Percentiles rank a stretch among this genome's conserved stretches.
Evolutionary conservation across 495 filamentous ascomycete species (phyloP).

Genomic region (Penicillium argentinense): DNA sequence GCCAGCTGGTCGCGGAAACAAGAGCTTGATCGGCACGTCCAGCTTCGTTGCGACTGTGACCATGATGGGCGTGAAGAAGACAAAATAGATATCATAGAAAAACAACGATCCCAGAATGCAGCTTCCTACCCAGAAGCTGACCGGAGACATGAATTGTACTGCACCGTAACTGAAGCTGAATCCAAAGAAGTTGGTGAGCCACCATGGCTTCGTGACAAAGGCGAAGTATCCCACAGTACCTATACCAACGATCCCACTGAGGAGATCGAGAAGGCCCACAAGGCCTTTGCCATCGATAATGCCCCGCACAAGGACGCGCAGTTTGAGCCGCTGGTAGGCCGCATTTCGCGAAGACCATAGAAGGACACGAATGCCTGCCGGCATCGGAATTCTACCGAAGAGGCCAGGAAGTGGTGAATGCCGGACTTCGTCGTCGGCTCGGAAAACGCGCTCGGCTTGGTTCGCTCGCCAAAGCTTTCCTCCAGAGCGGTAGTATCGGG

Average conservation of each 20-base stretch:
- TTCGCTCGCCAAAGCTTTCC: constrained; percentile 40
- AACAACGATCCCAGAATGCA: constrained; percentile 78
- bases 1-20: constrained; percentile 69
- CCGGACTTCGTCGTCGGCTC: constrained; percentile 16
- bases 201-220: constrained; percentile 69
- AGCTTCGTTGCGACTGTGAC: constrained; percentile 88
- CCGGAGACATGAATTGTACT: constrained; percentile 83
- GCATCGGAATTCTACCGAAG: constrained; percentile 44
- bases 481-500: constrained; percentile 46
- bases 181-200: constrained; percentile 82
- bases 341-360: constrained; percentile 52
- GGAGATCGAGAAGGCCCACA: constrained; percentile 54
- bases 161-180: constrained; percentile 82
- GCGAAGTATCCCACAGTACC: constrained; percentile 66
- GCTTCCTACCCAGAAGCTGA: constrained; percentile 80
- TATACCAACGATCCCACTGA: constrained; percentile 61
- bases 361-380: constrained; percentile 21
- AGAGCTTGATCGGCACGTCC: constrained; percentile 90
- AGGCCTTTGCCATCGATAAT: constrained; percentile 42
- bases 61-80: constrained; percentile 97
- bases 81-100: constrained; percentile 94
- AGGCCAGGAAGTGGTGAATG: constrained; percentile 54
- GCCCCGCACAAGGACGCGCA: constrained; percentile 46
- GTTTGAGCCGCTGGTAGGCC: constrained; percentile 46
- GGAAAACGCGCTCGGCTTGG: constrained; percentile 32